A percentile compares a stretch with the other conserved stretches of the same genome.
phyloP scores from a whole-genome alignment of 495 filamentous ascomycete genomes.

The Aspergillus sparsus region DNA sequence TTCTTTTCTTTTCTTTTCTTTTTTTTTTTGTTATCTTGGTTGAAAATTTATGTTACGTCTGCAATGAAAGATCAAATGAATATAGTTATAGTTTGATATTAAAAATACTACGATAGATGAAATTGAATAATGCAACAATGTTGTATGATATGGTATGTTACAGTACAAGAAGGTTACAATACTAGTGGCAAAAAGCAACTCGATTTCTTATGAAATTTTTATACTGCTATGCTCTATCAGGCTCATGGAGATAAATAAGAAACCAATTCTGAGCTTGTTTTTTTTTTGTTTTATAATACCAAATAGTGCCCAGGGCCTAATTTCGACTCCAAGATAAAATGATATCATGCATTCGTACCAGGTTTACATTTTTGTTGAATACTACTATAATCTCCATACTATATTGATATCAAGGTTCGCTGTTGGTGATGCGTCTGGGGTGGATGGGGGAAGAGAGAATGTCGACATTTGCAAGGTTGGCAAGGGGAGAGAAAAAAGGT shows the following conservation, averaged over 20 bases:
- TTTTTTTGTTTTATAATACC: neutral
- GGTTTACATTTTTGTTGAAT: slow-evolving; percentile 16
- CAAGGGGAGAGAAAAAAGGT: slow-evolving; percentile 14
- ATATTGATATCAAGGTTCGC: slow-evolving; percentile 21
- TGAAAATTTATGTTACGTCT: neutral
- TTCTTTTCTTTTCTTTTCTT: slow-evolving; percentile 7
- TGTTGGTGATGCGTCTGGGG: slow-evolving; percentile 16
- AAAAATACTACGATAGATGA: neutral
- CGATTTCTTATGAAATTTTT: no score
- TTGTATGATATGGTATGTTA: slow-evolving; percentile 2
- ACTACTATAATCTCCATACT: slow-evolving; percentile 20
- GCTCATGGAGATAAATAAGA: no score
- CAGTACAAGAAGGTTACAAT: neutral
- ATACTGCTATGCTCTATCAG: no score
- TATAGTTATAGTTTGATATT: neutral
- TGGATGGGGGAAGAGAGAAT: slow-evolving; percentile 7
- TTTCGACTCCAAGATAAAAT: neutral
- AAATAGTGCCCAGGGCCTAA: neutral
- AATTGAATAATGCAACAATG: neutral
- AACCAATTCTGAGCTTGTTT: no score
- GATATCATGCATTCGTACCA: slow-evolving; percentile 3
- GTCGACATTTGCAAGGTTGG: slow-evolving; percentile 13
- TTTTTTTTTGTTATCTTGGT: slow-evolving; percentile 22
- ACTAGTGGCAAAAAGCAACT: neutral
- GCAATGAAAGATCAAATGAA: neutral